Percentiles rank a stretch among this genome's conserved stretches.
Conservation (phyloP, 148 eudicot species). For the Heliamphora exappendiculata region DNA sequence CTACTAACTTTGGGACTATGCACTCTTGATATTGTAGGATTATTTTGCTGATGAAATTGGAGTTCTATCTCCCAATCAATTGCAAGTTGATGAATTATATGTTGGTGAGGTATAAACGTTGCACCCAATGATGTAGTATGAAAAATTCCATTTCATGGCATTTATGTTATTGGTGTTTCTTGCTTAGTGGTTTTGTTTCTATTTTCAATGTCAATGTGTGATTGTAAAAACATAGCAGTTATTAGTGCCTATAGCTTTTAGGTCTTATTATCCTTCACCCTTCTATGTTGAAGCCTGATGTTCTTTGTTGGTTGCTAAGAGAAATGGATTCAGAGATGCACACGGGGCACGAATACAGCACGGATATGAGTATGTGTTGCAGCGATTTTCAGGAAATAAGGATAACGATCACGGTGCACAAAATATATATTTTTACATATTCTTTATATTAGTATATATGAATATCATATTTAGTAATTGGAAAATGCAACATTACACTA, state of each 20-base stretch:
- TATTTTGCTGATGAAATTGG: slow-evolving; percentile 95
- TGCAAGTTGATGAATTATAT: slow-evolving; percentile 72
- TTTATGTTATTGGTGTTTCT: neutral
- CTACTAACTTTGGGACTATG: neutral
- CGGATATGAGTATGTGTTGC: no score
- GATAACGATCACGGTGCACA: no score
- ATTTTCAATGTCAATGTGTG: neutral
- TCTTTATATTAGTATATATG: no score
- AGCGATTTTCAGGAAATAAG: no score
- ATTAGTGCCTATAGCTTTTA: neutral
- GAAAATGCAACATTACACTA: no score
- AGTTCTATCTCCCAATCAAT: slow-evolving; percentile 87
- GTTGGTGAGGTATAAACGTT: slow-evolving; percentile 81
- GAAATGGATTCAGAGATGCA: no score
- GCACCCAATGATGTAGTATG: neutral
- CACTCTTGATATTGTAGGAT: slow-evolving; percentile 43
- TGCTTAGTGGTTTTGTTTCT: neutral
- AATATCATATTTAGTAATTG: no score
- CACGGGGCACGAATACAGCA: no score
- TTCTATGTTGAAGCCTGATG: neutral
- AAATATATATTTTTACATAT: no score
- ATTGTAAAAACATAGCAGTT: neutral
- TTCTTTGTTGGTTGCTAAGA: neutral
- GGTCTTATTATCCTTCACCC: neutral
- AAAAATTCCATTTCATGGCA: neutral